Base-by-base conservation (phyloP, 768 basidiomycete species). In the Cubamyces lactineus region DNA sequence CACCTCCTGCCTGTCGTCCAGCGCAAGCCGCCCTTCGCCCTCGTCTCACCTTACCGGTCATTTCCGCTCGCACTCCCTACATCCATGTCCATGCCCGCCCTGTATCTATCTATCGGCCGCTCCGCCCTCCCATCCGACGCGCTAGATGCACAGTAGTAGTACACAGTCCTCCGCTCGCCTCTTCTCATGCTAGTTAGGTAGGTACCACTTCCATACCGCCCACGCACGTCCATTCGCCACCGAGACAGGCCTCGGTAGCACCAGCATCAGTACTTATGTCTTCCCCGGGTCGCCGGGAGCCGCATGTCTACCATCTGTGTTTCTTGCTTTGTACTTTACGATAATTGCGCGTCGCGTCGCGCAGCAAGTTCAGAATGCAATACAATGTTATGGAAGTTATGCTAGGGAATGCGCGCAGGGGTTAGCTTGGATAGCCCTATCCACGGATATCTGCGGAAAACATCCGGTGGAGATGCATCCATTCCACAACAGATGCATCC, bases 321-420 rank as follows among this genome's bases (percentile, higher is more conserved):
- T 38, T 59, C 51, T 65, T 65, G 64, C 64, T 65, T 65, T 65
- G 64, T 65, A 65, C 57, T 42, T 26, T 65, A 61, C 50, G 39
- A 53, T 53, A 49, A 51, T 53, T 52, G 64, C 47, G 56, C 59
- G 53, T 5, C 45, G 56, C n/a, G 21, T 42, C 53, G 50, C 38
- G 34, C 38, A 40, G 23, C 24, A 42, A 50, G 40, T 15, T 53
- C 50, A 52, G 56, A 63, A 63, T 53, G 51, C 53, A 62, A 57
- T 53, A 26, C 61, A 52, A 62, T 53, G 41, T 51, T 42, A 52
- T 43, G 49, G 19, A 59, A 43, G 24, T 47, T 5, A 28, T 16
- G 24, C 15, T 9, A 5, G 24, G 13, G n/a, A n/a, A n/a, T n/a
- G n/a, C n/a, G n/a, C n/a, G n/a, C n/a, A 21, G 15, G 5, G 5